Conservation (phyloP, 331 rosid species). For the Quercus phellos region DNA sequence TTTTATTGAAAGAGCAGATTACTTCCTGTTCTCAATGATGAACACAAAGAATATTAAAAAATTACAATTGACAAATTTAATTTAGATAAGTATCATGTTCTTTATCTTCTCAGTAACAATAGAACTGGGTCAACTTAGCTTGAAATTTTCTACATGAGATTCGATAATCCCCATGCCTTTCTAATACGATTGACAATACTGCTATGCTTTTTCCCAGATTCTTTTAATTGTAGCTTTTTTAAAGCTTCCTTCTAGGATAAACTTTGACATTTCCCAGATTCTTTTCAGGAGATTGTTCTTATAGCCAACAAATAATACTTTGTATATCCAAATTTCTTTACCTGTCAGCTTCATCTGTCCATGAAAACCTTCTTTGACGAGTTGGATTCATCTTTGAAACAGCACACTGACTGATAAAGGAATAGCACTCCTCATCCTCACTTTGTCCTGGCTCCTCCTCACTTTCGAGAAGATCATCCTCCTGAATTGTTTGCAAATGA, state of each 20-base stretch:
- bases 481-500: conserved; percentile 36
- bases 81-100: background rate
- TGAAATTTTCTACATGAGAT: background rate
- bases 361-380: conserved; percentile 67
- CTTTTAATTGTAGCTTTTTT: too few species aligned
- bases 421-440: conserved; percentile 37
- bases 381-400: conserved; percentile 51
- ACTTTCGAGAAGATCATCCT: conserved; percentile 36
- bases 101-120: background rate
- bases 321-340: conserved; percentile 22
- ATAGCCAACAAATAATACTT: conserved; percentile 3
- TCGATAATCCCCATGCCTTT: background rate
- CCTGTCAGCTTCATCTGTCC: conserved; percentile 97
- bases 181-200: background rate
- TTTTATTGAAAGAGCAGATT: too few species aligned
- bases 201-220: background rate
- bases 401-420: conserved; percentile 37
- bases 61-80: background rate
- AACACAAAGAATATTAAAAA: too few species aligned
- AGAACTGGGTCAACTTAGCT: background rate
- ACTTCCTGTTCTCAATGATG: too few species aligned
- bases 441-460: conserved; percentile 35
- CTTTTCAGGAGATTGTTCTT: background rate
- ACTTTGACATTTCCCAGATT: background rate
- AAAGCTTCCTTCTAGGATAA: too few species aligned